These are phyloP conservation scores for Spinacia oleracea DNA, from an alignment of 179 eudicot genomes.

Conservation along the genomic window DNA sequence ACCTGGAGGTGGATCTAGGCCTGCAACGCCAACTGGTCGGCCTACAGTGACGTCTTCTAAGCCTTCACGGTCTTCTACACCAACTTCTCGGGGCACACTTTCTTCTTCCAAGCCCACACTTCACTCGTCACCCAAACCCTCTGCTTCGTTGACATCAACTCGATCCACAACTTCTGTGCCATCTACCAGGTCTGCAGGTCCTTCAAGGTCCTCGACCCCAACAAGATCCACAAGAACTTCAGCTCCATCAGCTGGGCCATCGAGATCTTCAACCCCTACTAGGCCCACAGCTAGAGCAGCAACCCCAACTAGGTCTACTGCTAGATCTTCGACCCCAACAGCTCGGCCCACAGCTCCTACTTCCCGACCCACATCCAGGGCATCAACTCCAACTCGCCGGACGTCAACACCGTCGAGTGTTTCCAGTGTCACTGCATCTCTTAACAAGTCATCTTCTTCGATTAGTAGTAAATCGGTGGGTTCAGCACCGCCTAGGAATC, in stretches of 20 bases:
- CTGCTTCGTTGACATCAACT: constrained; percentile 39
- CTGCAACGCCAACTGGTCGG: constrained; percentile 91
- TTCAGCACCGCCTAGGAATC: constrained; percentile 50
- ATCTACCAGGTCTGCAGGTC: constrained; percentile 58
- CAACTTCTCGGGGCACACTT: constrained; percentile 50
- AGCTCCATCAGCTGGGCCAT: constrained; percentile 59
- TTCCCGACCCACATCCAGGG: constrained; percentile 67
- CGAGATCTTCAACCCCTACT: constrained; percentile 53
- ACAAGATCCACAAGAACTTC: constrained; percentile 69
- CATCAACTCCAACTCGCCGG: constrained; percentile 78
- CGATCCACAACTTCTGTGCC: constrained; percentile 36
- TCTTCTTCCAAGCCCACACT: constrained; percentile 38
- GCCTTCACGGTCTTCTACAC: constrained; percentile 45
- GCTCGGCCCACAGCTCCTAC: constrained; percentile 56
- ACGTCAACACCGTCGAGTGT: constrained; percentile 48
- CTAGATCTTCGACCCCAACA: constrained; percentile 88
- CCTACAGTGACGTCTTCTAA: constrained; percentile 58
- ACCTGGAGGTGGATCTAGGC: constrained; percentile 81
- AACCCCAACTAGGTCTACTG: constrained; percentile 74
- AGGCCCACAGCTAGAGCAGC: constrained; percentile 68
- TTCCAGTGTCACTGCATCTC: constrained; percentile 42
- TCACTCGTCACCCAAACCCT: constrained; percentile 46
- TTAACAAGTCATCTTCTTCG: constrained; percentile 56
- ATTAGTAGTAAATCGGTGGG: constrained; percentile 49
- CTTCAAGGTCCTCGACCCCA: constrained; percentile 83